phyloP scores from a whole-genome alignment of 2,329 filamentous ascomycete genomes.

The Magnaporthales sp. region DNA sequence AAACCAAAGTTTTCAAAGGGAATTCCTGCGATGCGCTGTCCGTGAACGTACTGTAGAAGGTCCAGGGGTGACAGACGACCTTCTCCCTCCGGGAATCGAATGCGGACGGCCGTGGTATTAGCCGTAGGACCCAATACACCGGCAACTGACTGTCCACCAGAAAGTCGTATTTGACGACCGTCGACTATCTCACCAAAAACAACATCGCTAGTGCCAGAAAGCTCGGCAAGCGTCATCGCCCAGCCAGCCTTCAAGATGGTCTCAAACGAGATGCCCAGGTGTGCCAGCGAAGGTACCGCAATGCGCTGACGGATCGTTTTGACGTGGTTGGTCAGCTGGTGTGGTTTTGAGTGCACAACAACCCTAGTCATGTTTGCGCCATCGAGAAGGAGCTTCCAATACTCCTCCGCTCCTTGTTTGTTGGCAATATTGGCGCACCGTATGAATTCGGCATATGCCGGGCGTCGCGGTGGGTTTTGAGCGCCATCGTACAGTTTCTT shows the following conservation, averaged over 20 bases:
- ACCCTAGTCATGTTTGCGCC: slow-evolving; percentile 37
- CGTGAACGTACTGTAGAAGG: slow-evolving; percentile 38
- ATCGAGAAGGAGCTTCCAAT: slow-evolving; percentile 36
- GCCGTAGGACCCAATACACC: slow-evolving; percentile 37
- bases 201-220: slow-evolving; percentile 40
- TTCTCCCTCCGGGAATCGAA: slow-evolving; percentile 32
- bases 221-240: slow-evolving; percentile 43
- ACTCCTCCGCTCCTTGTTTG: slow-evolving; percentile 28
- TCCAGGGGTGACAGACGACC: slow-evolving; percentile 33
- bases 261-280: slow-evolving; percentile 38
- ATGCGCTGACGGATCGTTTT: slow-evolving; percentile 31
- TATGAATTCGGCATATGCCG: slow-evolving; percentile 39
- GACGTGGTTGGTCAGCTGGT: slow-evolving; percentile 25
- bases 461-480: slow-evolving; percentile 22
- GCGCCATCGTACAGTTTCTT: slow-evolving; percentile 33
- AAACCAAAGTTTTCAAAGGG: slow-evolving; percentile 43
- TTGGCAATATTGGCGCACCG: slow-evolving; percentile 28
- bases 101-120: slow-evolving; percentile 40
- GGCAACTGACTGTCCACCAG: slow-evolving; percentile 45
- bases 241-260: slow-evolving; percentile 49
- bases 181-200: slow-evolving; percentile 47
- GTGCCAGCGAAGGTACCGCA: slow-evolving; percentile 29
- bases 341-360: slow-evolving; percentile 31
- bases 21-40: slow-evolving; percentile 36
- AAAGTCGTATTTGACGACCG: slow-evolving; percentile 33